phyloP scores from a whole-genome alignment of 2,329 filamentous ascomycete species.

The Byssoonygena ceratinophila region DNA sequence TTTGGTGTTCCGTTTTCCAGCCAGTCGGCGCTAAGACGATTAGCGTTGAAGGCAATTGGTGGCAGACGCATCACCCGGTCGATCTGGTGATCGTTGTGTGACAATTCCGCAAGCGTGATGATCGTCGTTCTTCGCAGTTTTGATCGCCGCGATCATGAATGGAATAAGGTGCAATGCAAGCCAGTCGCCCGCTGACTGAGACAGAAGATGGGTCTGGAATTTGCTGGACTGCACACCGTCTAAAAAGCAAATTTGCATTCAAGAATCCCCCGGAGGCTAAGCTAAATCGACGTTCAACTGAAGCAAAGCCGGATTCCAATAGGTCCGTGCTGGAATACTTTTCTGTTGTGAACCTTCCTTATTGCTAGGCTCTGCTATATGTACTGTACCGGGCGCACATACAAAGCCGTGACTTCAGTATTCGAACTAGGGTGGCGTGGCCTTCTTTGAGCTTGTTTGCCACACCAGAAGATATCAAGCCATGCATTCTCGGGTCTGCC shows the following conservation, averaged over 20 bases:
- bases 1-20: background rate
- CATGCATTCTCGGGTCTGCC: too few species aligned
- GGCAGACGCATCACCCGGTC: slow-evolving; percentile 8
- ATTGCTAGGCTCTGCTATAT: too few species aligned
- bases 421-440: too few species aligned
- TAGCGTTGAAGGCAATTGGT: background rate
- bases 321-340: background rate
- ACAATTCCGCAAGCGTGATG: slow-evolving; percentile 5
- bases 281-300: background rate
- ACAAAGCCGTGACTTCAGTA: too few species aligned
- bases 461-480: too few species aligned
- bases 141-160: background rate
- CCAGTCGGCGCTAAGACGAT: background rate
- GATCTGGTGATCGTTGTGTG: slow-evolving; percentile 10
- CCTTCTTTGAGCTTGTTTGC: background rate
- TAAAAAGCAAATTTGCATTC: background rate
- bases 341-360: background rate
- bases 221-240: background rate
- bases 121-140: background rate
- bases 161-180: background rate
- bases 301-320: background rate
- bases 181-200: background rate
- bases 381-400: too few species aligned
- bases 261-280: background rate
- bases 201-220: background rate